Base-by-base conservation (phyloP, 1,284 basidiomycete genomes). In the Malassezia japonica region DNA sequence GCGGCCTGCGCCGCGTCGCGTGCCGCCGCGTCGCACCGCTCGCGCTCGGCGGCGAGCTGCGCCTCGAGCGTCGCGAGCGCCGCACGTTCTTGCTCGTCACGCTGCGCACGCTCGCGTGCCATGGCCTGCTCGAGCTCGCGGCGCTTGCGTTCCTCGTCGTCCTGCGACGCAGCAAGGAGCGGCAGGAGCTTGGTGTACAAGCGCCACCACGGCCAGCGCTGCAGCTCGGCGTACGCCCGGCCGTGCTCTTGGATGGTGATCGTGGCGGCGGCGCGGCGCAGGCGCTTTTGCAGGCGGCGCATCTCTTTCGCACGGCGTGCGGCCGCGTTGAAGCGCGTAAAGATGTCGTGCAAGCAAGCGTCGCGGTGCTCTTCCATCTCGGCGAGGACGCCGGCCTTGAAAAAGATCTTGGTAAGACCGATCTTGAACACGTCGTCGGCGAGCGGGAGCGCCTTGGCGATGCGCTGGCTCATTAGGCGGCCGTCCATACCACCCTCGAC, bases 141-240 rank as follows among this genome's bases (percentile, higher is more conserved):
- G 71, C 81, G 80, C 25, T 85, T 81, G 9, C 96, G 79, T 73
- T 95, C 92, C 34, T 94, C 89, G 65, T 98, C 92, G 58, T 83
- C 85, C 20, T 89, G 79, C 1, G 92, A 95, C 1, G 91, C 92
- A 15, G 87, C 86, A 10, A 99, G 80, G 12, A 98, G 74, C 0
- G 94, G 94, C 38, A 90, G 84, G 21, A 99, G 55, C 82, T 79
- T 94, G 15, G 87, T 90, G 74, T 94, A 99, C 15, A 98, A 79
- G 60, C 90, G 86, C 94, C 94, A 99, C 94, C 94, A 98, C 1
- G 94, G 90, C 94, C 92, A 98, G 52, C 92, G 87, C 42, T 83
- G 87, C 82, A 21, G 84, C 83, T 65, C 55, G 25, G 61, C 61
- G 67, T 98, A 98, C 12, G 95, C 80, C 10, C 87, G 78, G 1